Conservation (phyloP, 192 early-diverging fungal genomes). For the Backusella tarrabulga region DNA sequence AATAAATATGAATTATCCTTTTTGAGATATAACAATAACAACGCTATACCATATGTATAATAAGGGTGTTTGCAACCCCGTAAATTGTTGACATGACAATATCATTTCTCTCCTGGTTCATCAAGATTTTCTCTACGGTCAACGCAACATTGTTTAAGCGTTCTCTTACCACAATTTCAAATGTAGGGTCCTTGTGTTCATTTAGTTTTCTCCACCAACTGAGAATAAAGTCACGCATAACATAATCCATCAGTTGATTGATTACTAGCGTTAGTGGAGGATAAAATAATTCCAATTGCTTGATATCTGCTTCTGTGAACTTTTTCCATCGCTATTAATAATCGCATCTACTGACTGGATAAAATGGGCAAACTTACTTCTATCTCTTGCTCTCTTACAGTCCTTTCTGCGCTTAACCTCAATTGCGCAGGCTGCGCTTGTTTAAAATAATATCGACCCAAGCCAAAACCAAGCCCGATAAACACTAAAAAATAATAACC, state of each 20-base stretch:
- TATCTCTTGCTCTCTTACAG: neutral
- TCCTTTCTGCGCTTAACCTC: neutral
- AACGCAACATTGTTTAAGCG: slow-evolving; percentile 21
- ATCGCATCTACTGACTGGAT: neutral
- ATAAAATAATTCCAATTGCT: slow-evolving; percentile 15
- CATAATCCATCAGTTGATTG: slow-evolving; percentile 6
- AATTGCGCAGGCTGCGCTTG: neutral
- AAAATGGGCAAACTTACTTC: neutral
- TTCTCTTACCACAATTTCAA: slow-evolving; percentile 11
- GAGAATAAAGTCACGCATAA: slow-evolving; percentile 24
- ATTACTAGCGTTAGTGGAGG: slow-evolving; percentile 8
- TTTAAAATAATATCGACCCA: neutral
- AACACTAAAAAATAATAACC: slow-evolving; percentile 11
- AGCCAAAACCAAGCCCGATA: slow-evolving; percentile 9
- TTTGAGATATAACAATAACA: neutral
- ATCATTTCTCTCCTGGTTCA: slow-evolving; percentile 37
- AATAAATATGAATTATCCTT: neutral
- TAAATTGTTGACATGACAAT: slow-evolving; percentile 44
- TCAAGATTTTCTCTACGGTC: slow-evolving; percentile 22
- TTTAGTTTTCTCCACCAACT: slow-evolving; percentile 32
- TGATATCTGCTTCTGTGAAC: slow-evolving; percentile 1
- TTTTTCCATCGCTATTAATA: neutral
- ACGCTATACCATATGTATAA: slow-evolving; percentile 50
- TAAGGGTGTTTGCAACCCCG: slow-evolving; percentile 52
- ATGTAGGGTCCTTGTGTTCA: slow-evolving; percentile 3